Evolutionary conservation across 176 grass and related monocot genomes (phyloP).

Genomic region (Rhipidocladum racemiflorum): DNA sequence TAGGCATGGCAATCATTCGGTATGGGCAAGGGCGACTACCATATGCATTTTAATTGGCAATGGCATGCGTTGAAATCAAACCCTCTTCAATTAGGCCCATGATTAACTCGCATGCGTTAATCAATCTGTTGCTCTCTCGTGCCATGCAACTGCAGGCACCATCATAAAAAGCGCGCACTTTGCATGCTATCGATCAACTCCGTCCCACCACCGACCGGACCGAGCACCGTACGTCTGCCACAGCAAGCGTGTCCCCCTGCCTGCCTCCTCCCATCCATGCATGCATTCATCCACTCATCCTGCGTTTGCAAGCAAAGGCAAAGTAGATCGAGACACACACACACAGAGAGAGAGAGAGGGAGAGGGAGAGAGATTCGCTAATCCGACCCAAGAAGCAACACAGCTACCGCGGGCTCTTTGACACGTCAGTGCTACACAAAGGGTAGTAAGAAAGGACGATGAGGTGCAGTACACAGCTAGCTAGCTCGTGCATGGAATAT

Average conservation of each 20-base stretch:
- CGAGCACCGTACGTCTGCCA: background rate
- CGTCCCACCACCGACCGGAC: background rate
- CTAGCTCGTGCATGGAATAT: background rate
- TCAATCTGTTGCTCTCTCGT: background rate
- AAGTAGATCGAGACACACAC: too few relatives aligned
- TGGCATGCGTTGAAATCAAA: background rate
- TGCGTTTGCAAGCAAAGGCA: constrained; percentile 10
- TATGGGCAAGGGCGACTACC: background rate
- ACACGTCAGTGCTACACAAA: background rate
- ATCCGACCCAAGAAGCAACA: background rate
- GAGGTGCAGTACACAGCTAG: background rate
- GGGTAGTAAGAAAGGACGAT: background rate
- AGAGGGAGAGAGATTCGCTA: background rate
- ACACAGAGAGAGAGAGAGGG: too few relatives aligned
- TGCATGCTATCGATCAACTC: background rate
- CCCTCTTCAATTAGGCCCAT: too few relatives aligned
- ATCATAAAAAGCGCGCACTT: background rate
- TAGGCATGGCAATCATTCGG: too few relatives aligned
- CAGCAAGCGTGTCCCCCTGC: constrained; percentile 4
- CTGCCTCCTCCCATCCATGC: background rate
- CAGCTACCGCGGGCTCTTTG: background rate
- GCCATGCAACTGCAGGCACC: background rate
- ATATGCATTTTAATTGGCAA: background rate
- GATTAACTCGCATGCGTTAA: background rate
- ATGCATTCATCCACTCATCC: background rate